Percentiles rank a stretch among this genome's conserved stretches.
Evolutionary conservation across 768 basidiomycete species (phyloP).

Genomic region (Mycena amicta): DNA sequence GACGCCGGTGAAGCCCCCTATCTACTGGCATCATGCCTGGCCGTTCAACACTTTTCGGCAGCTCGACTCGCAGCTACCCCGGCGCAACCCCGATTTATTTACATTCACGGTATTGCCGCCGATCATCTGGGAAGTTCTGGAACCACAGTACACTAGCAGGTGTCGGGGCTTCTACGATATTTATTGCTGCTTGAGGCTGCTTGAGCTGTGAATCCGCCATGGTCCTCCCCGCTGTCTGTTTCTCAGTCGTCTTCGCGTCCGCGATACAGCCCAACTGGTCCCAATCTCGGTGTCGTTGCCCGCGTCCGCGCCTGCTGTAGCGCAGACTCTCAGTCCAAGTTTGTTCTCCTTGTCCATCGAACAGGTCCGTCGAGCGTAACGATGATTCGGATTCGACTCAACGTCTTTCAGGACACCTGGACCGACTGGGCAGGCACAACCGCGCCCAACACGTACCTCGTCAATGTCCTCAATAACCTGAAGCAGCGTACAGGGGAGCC

Average conservation of each 20-base stretch:
- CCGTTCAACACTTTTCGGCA: no score
- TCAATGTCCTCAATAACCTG: conserved; percentile 42
- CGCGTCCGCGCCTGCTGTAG: conserved; percentile 27
- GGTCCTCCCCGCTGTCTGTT: no score
- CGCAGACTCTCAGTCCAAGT: conserved; percentile 34
- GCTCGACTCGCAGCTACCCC: no score
- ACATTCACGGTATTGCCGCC: neutral
- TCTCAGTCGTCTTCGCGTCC: neutral
- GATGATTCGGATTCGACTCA: no score
- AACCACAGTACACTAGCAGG: neutral
- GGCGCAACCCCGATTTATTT: neutral
- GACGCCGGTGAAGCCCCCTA: no score
- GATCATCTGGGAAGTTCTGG: neutral
- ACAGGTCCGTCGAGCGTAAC: no score
- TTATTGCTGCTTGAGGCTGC: neutral
- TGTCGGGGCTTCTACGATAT: neutral
- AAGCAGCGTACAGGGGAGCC: conserved; percentile 39
- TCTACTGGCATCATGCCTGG: no score
- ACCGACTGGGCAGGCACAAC: conserved; percentile 46
- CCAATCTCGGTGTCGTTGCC: conserved; percentile 15
- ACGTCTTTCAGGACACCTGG: conserved; percentile 42
- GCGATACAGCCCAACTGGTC: neutral
- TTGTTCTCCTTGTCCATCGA: conserved; percentile 51
- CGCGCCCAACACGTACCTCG: conserved; percentile 41
- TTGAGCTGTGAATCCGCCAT: neutral